Evolutionary conservation across 352 stramenopile species (phyloP).

Genomic region (Pythium brassicae): DNA sequence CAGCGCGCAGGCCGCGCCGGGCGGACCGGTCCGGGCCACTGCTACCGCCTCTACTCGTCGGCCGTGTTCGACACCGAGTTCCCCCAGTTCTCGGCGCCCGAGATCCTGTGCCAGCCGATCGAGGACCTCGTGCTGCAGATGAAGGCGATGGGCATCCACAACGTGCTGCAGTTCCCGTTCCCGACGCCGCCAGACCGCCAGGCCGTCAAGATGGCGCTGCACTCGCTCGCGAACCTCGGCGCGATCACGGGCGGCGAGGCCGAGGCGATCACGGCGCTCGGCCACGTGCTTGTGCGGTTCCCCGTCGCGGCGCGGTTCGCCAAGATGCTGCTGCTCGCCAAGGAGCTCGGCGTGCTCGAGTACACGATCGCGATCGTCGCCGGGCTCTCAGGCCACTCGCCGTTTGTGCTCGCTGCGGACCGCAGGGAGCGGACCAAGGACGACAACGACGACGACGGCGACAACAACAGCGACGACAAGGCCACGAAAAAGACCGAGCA

Average conservation of each 20-base stretch:
- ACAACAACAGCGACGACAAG: slow-evolving; percentile 9
- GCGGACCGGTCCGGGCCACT: slow-evolving; percentile 95
- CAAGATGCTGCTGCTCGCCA: slow-evolving; percentile 88
- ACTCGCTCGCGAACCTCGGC: slow-evolving; percentile 78
- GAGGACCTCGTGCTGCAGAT: slow-evolving; percentile 97
- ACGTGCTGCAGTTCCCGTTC: slow-evolving; percentile 96
- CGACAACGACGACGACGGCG: slow-evolving; percentile 20
- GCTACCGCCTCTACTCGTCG: slow-evolving; percentile 97
- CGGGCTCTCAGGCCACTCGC: slow-evolving; percentile 64
- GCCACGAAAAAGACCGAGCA: slow-evolving; percentile 27
- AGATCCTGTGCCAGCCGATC: slow-evolving; percentile 90
- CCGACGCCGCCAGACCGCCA: slow-evolving; percentile 89
- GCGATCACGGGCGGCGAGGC: slow-evolving; percentile 52
- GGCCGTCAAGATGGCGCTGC: slow-evolving; percentile 84
- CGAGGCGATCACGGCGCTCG: slow-evolving; percentile 79
- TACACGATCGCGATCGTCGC: slow-evolving; percentile 83
- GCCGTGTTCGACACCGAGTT: slow-evolving; percentile 96
- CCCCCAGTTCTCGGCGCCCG: slow-evolving; percentile 83
- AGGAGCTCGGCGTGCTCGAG: slow-evolving; percentile 64
- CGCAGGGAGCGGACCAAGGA: slow-evolving; percentile 43
- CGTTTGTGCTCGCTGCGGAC: slow-evolving; percentile 65
- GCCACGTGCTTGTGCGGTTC: slow-evolving; percentile 79
- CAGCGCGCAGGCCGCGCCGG: slow-evolving; percentile 95
- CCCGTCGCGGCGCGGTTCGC: slow-evolving; percentile 83
- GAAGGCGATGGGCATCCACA: slow-evolving; percentile 97